Base-by-base conservation (phyloP, 495 filamentous ascomycete genomes). In the Elasticomyces elasticus region DNA sequence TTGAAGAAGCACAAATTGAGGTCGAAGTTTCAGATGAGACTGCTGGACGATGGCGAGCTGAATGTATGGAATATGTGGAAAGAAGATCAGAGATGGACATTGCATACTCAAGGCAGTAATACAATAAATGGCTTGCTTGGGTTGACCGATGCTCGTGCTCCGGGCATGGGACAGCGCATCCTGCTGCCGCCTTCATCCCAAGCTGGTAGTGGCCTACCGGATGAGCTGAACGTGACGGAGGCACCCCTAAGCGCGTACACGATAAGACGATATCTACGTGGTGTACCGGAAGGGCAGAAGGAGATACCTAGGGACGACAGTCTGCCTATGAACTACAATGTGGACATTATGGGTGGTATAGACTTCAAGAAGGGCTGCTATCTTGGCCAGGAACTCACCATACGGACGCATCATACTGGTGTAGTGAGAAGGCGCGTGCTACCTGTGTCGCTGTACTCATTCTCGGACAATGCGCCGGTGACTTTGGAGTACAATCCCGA, bases 321-420 rank as follows among this genome's bases (percentile, higher is more conserved):
- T 24, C 71, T 97, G 42, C 88, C 89, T 20, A 80, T 84, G 58
- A 89, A 96, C 66, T 81, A 72, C 54, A 92, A 95, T 66, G 73
- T 95, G 58, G 92, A 98, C 67, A 73, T 86, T 58, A 82, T 83
- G 75, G 74, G 76, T 17, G 94, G 76, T 2, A 79, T 97, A 38
- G 89, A 96, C 71, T 98, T 94, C 69, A 77, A 80, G 44, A 98
- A 98, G 71, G 92, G 92, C 1, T 98, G 92, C 69, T 98, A 98
- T 67, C 82, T 97, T 0, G 92, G 92, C 0, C 92, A 98, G 71
- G 92, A 98, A 66, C 74, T 97, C 49, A 97, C 94, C 7, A 94
- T 95, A 42, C 81, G 92, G 23, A 97, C 94, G 0, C 82, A 88
- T 64, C 92, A 97, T 67, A 89, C 84, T 1, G 92, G 92, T 31